Base-by-base conservation (phyloP, 306 rosid species). In the Quercus ilex region DNA sequence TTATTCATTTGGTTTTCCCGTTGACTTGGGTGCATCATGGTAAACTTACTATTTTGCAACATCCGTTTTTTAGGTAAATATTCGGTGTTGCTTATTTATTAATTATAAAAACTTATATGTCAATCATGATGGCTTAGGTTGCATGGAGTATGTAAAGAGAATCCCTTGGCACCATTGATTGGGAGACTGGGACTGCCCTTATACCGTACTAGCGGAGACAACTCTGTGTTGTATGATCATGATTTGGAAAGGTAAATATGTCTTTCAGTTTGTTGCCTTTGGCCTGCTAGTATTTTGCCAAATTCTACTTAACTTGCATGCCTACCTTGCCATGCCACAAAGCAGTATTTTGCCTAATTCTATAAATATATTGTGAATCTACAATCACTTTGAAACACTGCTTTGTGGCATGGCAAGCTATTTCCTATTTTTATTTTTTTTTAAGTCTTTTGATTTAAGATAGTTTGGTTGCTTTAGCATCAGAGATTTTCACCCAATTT, bases 11-110 rank as follows among this genome's bases (percentile, higher is more conserved):
- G 99, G 99, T 74, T 96, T 93, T 87, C 99, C 98, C 38, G 83
- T 96, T 74, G 99, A 96, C 86, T 85, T 96, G 31, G 99, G 99
- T 52, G 98, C 99, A 57, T 96, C 99, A 73, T 96, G 99, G 99
- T 95, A 89, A 83, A 52, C 11, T 30, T 74, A 15, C 17, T 18
- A 6, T 71, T 77, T 15, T 11, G 30, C 15, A 52, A 30, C 41
- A 52, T 77, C 30, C 26, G 0, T 23, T 46, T 31, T 23, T 55
- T 52, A 71, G 53, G 30, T 74, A 77, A 64, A 55, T 69, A 55
- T 64, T 5, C 57, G 33, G 67, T 51, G 25, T 43, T 49, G 33
- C 5, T 20, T 58, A 8, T 35, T 26, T 35, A 57, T 69, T 18
- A 43, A 28, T 69, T 79, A 35, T 46, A 33, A 31, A 53, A 75